phyloP scores from a whole-genome alignment of 192 early-diverging fungal species.

The Pecoramyces ruminantium region DNA sequence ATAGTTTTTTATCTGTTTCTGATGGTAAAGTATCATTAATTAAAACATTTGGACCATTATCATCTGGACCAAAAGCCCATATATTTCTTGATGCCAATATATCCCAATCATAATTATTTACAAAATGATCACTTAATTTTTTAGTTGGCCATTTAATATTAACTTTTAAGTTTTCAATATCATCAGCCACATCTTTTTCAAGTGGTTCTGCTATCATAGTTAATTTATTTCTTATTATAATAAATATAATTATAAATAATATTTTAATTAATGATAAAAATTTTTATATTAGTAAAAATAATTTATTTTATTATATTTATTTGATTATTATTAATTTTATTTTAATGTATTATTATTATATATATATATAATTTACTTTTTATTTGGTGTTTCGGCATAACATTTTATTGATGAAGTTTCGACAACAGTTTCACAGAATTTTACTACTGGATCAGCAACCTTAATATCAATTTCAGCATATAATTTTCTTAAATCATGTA shows the following conservation, averaged over 20 bases:
- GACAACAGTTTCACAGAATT: constrained; percentile 87
- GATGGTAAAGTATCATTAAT: constrained; percentile 88
- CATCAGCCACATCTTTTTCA: constrained; percentile 77
- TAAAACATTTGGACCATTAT: constrained; percentile 79
- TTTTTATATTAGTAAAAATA: no score
- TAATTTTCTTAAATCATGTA: constrained; percentile 84
- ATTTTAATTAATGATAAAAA: no score
- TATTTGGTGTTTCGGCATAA: constrained; percentile 96
- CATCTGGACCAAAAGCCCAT: constrained; percentile 96
- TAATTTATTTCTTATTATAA: constrained; percentile 61
- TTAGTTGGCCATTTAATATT: constrained; percentile 52
- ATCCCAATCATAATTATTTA: constrained; percentile 84
- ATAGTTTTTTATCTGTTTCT: constrained; percentile 67
- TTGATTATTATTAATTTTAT: no score
- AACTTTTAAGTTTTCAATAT: constrained; percentile 69
- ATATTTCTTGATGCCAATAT: constrained; percentile 77
- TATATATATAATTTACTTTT: constrained; percentile 64
- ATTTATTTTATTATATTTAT: no score
- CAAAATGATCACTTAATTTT: constrained; percentile 63
- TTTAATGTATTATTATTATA: no score
- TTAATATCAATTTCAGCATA: constrained; percentile 96
- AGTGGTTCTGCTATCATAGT: constrained; percentile 91
- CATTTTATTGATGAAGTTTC: constrained; percentile 88
- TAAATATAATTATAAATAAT: background rate
- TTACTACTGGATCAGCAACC: constrained; percentile 92